Percentiles rank a stretch among this genome's conserved stretches.
phyloP scores from a whole-genome alignment of 768 basidiomycete genomes.

The Scleroderma citrinum region DNA sequence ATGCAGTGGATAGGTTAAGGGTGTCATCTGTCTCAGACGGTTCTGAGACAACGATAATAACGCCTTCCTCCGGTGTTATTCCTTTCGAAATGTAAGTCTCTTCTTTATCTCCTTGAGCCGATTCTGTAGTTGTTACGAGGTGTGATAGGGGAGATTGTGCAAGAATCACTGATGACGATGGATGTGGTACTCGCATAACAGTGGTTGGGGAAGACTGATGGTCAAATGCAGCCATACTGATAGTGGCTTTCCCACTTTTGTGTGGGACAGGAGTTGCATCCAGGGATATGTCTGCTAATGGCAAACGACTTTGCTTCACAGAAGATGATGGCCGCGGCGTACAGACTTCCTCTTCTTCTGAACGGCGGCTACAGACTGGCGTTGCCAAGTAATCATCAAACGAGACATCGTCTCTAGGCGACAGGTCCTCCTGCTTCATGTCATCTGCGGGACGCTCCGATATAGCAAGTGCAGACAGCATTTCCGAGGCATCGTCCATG shows the following conservation, averaged over 20 bases:
- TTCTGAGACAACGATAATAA: conserved; percentile 1
- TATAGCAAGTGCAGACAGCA: conserved; percentile 6
- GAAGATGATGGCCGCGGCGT: conserved; percentile 1
- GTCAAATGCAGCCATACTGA: background rate
- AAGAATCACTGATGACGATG: conserved; percentile 8
- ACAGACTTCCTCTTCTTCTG: background rate
- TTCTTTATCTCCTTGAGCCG: conserved; percentile 4
- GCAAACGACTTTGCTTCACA: conserved; percentile 3
- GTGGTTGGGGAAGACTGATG: conserved; percentile 1
- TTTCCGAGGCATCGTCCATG: conserved; percentile 8
- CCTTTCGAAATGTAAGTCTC: background rate
- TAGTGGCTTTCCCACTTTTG: conserved; percentile 2
- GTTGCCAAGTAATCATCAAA: conserved; percentile 1
- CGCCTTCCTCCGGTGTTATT: background rate
- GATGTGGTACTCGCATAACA: conserved; percentile 1
- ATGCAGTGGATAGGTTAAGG: conserved; percentile 1
- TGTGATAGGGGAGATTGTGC: conserved; percentile 21
- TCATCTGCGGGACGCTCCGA: conserved; percentile 1
- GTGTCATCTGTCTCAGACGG: conserved; percentile 1
- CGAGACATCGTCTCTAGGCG: background rate
- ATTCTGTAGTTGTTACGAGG: conserved; percentile 26
- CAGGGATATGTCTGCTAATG: conserved; percentile 9
- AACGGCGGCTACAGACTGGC: background rate
- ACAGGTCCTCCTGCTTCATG: background rate
- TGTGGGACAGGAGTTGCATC: conserved; percentile 12